A percentile compares a stretch with the other conserved stretches of the same genome.
Evolutionary conservation across 169 alveolate species (phyloP).

Genomic region (Perkinsus chesapeaki): DNA sequence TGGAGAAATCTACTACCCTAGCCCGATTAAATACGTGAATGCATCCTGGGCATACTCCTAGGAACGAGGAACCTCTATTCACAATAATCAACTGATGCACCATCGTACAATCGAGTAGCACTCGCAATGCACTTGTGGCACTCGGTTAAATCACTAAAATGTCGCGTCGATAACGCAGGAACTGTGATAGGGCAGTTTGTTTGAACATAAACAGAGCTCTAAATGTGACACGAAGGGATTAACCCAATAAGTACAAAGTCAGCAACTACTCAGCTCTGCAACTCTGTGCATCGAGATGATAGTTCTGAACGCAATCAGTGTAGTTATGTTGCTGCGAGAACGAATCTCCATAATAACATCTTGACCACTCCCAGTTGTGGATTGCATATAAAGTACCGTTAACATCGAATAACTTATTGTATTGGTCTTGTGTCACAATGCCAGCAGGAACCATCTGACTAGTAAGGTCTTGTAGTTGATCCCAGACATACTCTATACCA

Average conservation of each 20-base stretch:
- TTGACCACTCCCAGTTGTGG: background rate
- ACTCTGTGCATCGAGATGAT: background rate
- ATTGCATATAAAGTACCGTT: background rate
- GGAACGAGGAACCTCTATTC: background rate
- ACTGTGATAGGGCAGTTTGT: background rate
- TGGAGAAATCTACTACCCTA: too few relatives aligned
- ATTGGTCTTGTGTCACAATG: background rate
- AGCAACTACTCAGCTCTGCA: background rate
- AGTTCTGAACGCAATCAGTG: background rate
- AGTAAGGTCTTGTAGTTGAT: background rate
- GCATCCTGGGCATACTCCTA: background rate
- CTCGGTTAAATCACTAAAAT: background rate
- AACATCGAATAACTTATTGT: background rate
- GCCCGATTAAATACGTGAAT: too few relatives aligned
- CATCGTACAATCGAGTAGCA: background rate
- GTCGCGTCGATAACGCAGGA: background rate
- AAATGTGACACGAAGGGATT: background rate
- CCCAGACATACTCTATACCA: background rate
- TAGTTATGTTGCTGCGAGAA: background rate
- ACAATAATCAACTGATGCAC: background rate
- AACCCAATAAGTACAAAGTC: background rate
- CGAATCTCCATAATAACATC: background rate
- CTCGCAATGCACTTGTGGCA: background rate
- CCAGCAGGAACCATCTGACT: background rate
- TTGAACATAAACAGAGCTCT: background rate